Base-by-base conservation (phyloP, 1,139 yeast species). In the Arxiozyma heterogenica region DNA sequence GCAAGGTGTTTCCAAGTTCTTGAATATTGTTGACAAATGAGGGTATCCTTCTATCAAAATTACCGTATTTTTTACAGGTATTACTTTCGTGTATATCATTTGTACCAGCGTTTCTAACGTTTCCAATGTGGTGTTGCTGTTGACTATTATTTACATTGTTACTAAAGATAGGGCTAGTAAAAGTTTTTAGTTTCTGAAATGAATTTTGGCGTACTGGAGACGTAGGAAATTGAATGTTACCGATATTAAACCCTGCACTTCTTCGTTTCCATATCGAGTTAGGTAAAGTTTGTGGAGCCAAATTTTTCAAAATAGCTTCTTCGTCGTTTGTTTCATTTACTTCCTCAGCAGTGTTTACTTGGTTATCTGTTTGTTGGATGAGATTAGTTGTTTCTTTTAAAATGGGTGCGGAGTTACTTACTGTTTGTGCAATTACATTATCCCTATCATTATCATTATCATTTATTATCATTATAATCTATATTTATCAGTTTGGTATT, bases 271-370 rank as follows among this genome's bases (percentile, higher is more conserved):
- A 25, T 17, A 57, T 51, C 11, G 69, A 63, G 23, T 65, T 64
- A 4, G 68, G 68, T 5, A 64, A 55, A 8, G 64, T 65, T 53
- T 61, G 64, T 47, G 61, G 63, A 0, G 63, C 56, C 44, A 64
- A 51, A 46, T 65, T 65, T 51, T 64, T 65, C 21, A 55, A 46
- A 11, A 49, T 54, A 3, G 64, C 69, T 49, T 66, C 66, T 8
- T 53, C 55, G 50, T 64, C 62, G 12, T 41, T 18, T 22, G 50
- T 11, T 21, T 46, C 49, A 22, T 38, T 23, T 22, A 6, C 18
- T 21, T 46, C 43, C 9, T 46, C 23, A 21, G 12, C 23, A 21
- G 12, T 34, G 27, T 18, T 22, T 11, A 43, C 7, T 46, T 38
- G 27, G n/a, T 38, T 21, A 21, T 21, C 21, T 21, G 8, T 34